Evolutionary conservation across 2,329 filamentous ascomycete genomes (phyloP), one percentile per base, ranked within the genome.

Genomic region (Colletotrichum godetiae): DNA sequence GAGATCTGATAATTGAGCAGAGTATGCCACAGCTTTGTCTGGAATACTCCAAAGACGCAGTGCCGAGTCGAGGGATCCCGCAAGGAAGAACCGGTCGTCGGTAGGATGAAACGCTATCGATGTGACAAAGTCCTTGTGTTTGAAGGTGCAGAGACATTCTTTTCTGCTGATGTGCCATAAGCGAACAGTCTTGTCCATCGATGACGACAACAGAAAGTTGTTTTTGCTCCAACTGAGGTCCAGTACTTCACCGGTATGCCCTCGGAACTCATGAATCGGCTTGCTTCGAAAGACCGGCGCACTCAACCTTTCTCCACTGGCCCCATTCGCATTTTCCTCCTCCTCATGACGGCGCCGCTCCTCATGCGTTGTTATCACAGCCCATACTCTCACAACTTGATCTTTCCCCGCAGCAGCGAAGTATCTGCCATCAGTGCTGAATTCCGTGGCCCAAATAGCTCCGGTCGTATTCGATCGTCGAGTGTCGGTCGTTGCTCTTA

Each of bases 181-280:
- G 15, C 95, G 90, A 13, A 99, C 97, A 0, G 95, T 98, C 85
- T 98, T 98, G 81, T 99, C 97, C 95, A 98, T 98, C 0, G 95
- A 98, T 0, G 95, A 97, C 4, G 96, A 98, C 19, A 99, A 87
- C 33, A 99, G 83, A 77, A 99, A 99, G 81, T 97, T 98, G 83
- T 99, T 99, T 87, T 98, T 99, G 85, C 96, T 98, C 97, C 97
- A 99, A 81, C 94, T 97, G 73, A 99, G 82, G 80, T 98, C 96
- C 76, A 99, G 85, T 6, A 99, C 91, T 77, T 97, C 95, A 19
- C 93, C 92, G 0, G 91, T 92, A 80, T 99, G 97, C 5, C 95
- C 95, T 67, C 89, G 85, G 76, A 97, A 98, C 79, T 98, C 93
- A 68, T 92, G 90, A 11, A 94, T 81, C 0, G 95, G 94, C 78